Evolutionary conservation across 2,329 filamentous ascomycete genomes (phyloP).

Genomic region (Fusarium tupiense): DNA sequence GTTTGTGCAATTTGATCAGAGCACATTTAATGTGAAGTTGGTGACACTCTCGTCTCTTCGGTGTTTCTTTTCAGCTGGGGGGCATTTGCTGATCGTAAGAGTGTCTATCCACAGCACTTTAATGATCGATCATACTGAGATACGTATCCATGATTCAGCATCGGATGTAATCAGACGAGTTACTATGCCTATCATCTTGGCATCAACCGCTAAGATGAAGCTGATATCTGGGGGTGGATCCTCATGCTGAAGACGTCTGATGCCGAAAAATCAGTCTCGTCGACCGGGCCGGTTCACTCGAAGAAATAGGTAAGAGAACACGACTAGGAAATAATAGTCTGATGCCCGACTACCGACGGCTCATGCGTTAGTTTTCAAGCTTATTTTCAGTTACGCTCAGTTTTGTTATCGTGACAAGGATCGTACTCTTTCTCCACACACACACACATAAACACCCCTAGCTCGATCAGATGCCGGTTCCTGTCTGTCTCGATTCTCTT

Average conservation of each 20-base stretch:
- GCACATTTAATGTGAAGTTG: background rate
- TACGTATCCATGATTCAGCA: background rate
- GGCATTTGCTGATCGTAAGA: no score
- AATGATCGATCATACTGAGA: background rate
- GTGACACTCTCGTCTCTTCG: background rate
- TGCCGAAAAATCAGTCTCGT: background rate
- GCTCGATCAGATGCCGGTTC: conserved; percentile 11
- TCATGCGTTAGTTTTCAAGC: conserved; percentile 16
- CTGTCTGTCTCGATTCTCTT: conserved; percentile 3
- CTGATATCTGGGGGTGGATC: conserved; percentile 23
- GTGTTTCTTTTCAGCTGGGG: background rate
- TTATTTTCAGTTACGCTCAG: conserved; percentile 15
- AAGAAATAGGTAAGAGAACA: conserved; percentile 16
- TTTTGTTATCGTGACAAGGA: conserved; percentile 23
- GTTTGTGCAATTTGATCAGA: background rate
- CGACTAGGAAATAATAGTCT: background rate
- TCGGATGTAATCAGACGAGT: background rate
- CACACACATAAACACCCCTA: conserved; percentile 4
- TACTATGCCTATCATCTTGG: conserved; percentile 18
- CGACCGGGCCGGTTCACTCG: conserved; percentile 36
- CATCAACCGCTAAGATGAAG: conserved; percentile 23
- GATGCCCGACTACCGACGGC: conserved; percentile 7
- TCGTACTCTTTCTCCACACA: conserved; percentile 18
- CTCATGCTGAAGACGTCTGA: background rate
- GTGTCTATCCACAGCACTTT: background rate